phyloP scores from a whole-genome alignment of 2,329 filamentous ascomycete genomes.

The Fusarium concolor region DNA sequence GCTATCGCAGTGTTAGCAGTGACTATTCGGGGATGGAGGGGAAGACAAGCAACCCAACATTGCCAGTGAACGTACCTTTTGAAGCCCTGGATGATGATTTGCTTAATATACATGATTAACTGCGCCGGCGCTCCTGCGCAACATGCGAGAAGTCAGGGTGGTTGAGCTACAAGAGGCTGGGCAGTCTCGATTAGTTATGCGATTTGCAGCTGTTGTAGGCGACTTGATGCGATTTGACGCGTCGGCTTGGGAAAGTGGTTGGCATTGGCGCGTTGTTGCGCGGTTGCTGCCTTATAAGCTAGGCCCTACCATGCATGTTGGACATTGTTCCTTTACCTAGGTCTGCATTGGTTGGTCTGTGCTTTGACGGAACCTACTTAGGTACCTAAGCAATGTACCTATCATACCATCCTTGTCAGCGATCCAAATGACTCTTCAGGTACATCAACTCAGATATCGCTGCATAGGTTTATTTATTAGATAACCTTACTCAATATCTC shows the following conservation, averaged over 20 bases:
- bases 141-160: constrained; percentile 48
- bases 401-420: constrained; percentile 2
- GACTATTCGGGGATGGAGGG: constrained; percentile 3
- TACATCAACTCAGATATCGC: not conserved
- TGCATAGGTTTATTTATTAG: no score
- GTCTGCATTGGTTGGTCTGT: constrained; percentile 29
- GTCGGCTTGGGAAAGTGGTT: constrained; percentile 42
- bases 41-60: not conserved
- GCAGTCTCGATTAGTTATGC: constrained; percentile 42
- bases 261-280: constrained; percentile 43
- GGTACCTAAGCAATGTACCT: no score
- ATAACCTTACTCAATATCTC: no score
- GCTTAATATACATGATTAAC: constrained; percentile 93
- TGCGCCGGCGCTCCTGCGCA: constrained; percentile 54
- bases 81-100: constrained; percentile 99
- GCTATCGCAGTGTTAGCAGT: constrained; percentile 61
- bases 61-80: constrained; percentile 76
- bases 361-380: not conserved
- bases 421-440: not conserved
- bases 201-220: constrained; percentile 37
- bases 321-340: not conserved
- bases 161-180: constrained; percentile 42
- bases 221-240: constrained; percentile 47
- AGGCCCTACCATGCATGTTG: constrained; percentile 14
- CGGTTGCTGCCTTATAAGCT: constrained; percentile 43